These are phyloP conservation scores for Fragaria nilgerrensis DNA, from an alignment of 306 rosid species.

Conservation along the genomic window DNA sequence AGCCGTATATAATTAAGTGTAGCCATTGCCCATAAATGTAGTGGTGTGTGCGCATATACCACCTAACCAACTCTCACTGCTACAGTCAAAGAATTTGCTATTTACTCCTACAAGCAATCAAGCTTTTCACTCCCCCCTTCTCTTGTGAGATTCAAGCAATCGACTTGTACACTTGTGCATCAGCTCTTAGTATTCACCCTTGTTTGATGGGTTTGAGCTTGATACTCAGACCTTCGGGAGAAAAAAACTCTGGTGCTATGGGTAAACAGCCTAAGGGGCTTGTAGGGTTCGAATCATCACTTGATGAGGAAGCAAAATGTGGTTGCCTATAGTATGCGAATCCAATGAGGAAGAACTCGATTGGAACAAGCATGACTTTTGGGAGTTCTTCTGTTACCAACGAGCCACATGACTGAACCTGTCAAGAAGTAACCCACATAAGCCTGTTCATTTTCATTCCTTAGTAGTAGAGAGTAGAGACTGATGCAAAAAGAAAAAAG, in stretches of 20 bases:
- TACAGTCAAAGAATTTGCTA: constrained; percentile 1
- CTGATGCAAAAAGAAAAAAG: no score
- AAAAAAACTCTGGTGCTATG: constrained; percentile 72
- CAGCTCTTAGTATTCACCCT: constrained; percentile 43
- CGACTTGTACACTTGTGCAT: constrained; percentile 6
- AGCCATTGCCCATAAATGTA: no score
- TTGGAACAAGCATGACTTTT: constrained; percentile 63
- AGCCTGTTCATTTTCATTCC: background rate
- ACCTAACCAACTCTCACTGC: background rate
- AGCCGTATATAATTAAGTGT: no score
- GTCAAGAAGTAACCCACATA: constrained; percentile 3
- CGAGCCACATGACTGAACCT: constrained; percentile 88
- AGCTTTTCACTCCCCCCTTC: constrained; percentile 16
- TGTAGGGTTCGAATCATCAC: constrained; percentile 56
- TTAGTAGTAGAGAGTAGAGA: background rate
- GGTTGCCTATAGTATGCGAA: constrained; percentile 58
- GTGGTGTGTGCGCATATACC: no score
- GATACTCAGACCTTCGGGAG: constrained; percentile 64
- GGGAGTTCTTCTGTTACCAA: constrained; percentile 88
- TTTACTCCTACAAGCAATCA: background rate
- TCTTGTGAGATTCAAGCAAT: constrained; percentile 2
- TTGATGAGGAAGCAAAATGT: constrained; percentile 47
- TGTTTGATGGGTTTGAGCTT: constrained; percentile 87
- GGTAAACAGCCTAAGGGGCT: constrained; percentile 52
- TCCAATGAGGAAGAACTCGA: constrained; percentile 70